Evolutionary conservation across 768 basidiomycete genomes (phyloP), one percentile per base, ranked within the genome.

Genomic region (Agaricus subrufescens): DNA sequence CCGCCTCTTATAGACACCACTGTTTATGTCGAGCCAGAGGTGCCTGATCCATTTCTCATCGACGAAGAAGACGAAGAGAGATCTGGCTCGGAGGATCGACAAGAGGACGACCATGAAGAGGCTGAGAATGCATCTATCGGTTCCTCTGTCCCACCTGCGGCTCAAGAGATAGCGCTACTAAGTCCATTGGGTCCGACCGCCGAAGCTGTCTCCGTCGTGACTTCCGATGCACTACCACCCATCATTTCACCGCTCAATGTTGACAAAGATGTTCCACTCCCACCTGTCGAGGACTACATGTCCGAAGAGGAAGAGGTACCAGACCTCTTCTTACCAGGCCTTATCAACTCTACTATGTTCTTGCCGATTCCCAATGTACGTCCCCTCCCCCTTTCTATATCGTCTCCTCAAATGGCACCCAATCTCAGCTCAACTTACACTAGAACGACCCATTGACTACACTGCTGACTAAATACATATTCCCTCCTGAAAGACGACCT

Each of bases 301-400:
- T 39, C 71, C 5, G 82, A 83, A 19, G 81, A 79, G 59, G 73
- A 78, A 38, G 75, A 82, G 25, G 67, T 74, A 0, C 85, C 81
- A 2, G 80, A 83, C 46, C 64, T 89, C 23, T 85, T 83, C 66
- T 73, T 89, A 27, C 88, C 89, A 2, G 83, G 82, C 38, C 80
- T 92, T 38, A 76, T 85, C 37, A 69, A 82, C 29, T 85, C 90
- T 34, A 86, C 84, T 34, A 87, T 92, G 86, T 93, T 93, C 67
- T 72, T 92, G 46, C 91, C 91, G n/a, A 87, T 92, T 43, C 91
- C 91, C 50, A 91, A 91, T 75, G 91, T 93, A 79, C 83, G 88
- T 82, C 72, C 63, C 62, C 71, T 72, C 49, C 70, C 50, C 80
- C 77, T 46, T 73, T 69, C 19, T 69, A 73, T 68, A 69, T 75